phyloP scores from a whole-genome alignment of 1,284 basidiomycete species.

The Ceratorhiza oryzae-sativae region DNA sequence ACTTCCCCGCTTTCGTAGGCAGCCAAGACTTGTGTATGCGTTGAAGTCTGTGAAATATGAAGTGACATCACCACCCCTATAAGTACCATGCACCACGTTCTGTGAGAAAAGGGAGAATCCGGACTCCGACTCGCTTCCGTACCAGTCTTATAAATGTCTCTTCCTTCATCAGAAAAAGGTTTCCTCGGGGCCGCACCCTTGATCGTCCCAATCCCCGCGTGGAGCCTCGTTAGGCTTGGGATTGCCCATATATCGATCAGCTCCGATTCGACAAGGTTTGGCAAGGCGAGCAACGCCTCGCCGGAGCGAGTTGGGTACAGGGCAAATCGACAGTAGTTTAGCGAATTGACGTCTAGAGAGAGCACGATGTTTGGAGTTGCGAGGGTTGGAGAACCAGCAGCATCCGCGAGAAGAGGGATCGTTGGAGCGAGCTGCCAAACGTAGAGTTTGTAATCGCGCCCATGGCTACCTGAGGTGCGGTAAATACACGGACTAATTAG shows the following conservation, averaged over 20 bases:
- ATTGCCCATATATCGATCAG: conserved; percentile 81
- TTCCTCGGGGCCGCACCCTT: conserved; percentile 46
- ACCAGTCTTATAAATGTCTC: conserved; percentile 20
- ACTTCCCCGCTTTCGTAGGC: conserved; percentile 86
- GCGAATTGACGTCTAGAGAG: conserved; percentile 83
- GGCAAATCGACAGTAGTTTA: conserved; percentile 89
- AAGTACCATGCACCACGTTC: not conserved
- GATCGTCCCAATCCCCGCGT: conserved; percentile 77
- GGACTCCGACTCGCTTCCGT: not conserved
- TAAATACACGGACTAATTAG: not conserved
- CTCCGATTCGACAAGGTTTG: conserved; percentile 86
- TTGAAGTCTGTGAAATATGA: conserved; percentile 60
- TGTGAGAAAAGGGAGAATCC: not conserved
- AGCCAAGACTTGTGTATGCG: conserved; percentile 59
- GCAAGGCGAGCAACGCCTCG: conserved; percentile 72
- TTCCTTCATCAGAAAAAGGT: conserved; percentile 47
- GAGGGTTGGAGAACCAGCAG: conserved; percentile 60
- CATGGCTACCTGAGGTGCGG: conserved; percentile 63
- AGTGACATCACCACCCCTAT: conserved; percentile 86
- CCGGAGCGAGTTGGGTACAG: conserved; percentile 51
- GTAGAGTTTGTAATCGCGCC: conserved; percentile 82
- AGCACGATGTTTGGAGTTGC: conserved; percentile 62
- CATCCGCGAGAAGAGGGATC: conserved; percentile 58
- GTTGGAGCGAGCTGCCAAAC: conserved; percentile 57
- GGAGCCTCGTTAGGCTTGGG: conserved; percentile 67